These are phyloP conservation scores for Hortiboletus flavorubellus DNA, from an alignment of 768 basidiomycete genomes.

Conservation along the genomic window DNA sequence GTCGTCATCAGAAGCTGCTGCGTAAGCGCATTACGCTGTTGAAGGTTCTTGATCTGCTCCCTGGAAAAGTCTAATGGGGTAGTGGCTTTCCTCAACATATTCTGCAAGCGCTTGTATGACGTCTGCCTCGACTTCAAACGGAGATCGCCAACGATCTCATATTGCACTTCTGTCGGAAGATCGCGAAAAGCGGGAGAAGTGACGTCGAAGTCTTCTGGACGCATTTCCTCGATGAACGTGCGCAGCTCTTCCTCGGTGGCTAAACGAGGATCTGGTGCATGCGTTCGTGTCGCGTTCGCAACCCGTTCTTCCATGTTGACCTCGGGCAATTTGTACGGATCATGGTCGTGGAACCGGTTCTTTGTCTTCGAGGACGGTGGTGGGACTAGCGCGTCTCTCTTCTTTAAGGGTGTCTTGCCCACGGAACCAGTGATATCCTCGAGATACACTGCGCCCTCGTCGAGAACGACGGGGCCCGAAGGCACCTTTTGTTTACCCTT, in stretches of 20 bases:
- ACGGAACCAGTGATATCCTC: slow-evolving; percentile 71
- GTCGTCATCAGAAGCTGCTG: slow-evolving; percentile 92
- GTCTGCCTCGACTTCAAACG: slow-evolving; percentile 93
- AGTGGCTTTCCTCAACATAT: slow-evolving; percentile 75
- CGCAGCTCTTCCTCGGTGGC: slow-evolving; percentile 96
- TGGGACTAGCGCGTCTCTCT: slow-evolving; percentile 30
- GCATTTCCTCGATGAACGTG: slow-evolving; percentile 92
- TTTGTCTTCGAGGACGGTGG: slow-evolving; percentile 56
- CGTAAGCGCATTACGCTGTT: slow-evolving; percentile 85
- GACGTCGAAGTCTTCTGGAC: slow-evolving; percentile 93
- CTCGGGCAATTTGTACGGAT: slow-evolving; percentile 91
- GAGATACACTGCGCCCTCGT: slow-evolving; percentile 79
- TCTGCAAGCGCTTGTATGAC: slow-evolving; percentile 85
- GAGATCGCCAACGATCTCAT: slow-evolving; percentile 96
- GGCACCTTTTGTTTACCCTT: slow-evolving; percentile 47
- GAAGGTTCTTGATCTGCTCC: slow-evolving; percentile 89
- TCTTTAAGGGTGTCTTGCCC: slow-evolving; percentile 48
- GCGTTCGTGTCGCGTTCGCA: slow-evolving; percentile 55
- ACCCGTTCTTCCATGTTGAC: slow-evolving; percentile 66
- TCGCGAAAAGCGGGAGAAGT: slow-evolving; percentile 86
- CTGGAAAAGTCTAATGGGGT: slow-evolving; percentile 96
- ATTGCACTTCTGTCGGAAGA: slow-evolving; percentile 94
- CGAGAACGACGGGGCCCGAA: slow-evolving; percentile 49
- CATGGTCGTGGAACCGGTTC: slow-evolving; percentile 68
- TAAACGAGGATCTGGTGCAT: slow-evolving; percentile 81